Conservation (phyloP, 1,284 basidiomycete species). For the Pseudomicrostroma phylloplanum region DNA sequence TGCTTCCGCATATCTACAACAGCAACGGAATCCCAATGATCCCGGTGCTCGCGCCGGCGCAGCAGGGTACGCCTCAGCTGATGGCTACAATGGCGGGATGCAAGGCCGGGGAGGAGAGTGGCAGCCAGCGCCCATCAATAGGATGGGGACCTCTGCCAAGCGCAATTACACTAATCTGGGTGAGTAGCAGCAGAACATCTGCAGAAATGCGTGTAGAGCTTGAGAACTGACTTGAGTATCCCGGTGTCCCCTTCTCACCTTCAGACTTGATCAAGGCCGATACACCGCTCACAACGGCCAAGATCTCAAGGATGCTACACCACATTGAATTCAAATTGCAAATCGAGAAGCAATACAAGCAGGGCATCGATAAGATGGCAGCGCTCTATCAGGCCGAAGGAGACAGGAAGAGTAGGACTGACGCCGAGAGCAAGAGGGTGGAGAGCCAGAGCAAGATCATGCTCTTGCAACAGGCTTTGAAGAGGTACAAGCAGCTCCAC, state of each 20-base stretch:
- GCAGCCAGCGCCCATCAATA: conserved; percentile 30
- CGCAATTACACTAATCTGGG: conserved; percentile 41
- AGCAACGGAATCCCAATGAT: conserved; percentile 9
- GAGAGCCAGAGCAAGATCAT: conserved; percentile 96
- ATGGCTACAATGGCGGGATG: not conserved
- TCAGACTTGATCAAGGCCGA: conserved; percentile 92
- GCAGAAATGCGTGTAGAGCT: not conserved
- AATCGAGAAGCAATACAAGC: conserved; percentile 96
- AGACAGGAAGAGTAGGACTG: conserved; percentile 64
- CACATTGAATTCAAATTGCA: conserved; percentile 99
- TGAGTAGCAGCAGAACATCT: conserved; percentile 8
- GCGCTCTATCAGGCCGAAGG: conserved; percentile 81
- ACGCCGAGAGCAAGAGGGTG: conserved; percentile 85
- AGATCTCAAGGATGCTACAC: conserved; percentile 96
- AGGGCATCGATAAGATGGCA: conserved; percentile 98
- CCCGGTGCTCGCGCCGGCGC: not conserved
- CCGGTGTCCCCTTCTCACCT: not conserved
- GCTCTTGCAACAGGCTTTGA: conserved; percentile 81
- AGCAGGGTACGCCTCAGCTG: not conserved
- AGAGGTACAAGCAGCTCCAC: conserved; percentile 91
- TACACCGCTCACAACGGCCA: conserved; percentile 88
- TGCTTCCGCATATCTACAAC: conserved; percentile 24
- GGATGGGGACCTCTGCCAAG: conserved; percentile 38
- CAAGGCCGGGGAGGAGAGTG: conserved; percentile 20
- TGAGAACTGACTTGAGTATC: not conserved